These are phyloP conservation scores for Beauveria sp. DNA, from an alignment of 2,329 filamentous ascomycete species.

Conservation along the genomic window DNA sequence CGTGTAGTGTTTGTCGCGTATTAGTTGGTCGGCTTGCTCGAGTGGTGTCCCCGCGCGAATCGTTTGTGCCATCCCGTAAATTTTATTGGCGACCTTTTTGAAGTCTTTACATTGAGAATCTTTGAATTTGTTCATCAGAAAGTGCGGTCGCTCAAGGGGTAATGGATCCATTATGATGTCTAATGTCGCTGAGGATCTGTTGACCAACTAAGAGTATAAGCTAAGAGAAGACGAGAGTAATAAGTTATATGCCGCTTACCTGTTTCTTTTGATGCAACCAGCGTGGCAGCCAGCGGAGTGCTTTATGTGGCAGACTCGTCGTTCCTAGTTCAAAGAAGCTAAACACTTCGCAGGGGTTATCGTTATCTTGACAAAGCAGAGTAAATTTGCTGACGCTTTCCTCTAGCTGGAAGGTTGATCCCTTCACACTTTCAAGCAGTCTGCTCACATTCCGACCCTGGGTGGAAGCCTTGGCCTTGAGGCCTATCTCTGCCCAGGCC, in stretches of 20 bases:
- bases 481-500: background rate
- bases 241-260: too few relatives aligned
- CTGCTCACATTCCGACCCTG: background rate
- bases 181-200: background rate
- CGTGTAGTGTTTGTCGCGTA: constrained; percentile 19
- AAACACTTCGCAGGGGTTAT: constrained; percentile 12
- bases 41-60: background rate
- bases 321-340: constrained; percentile 19
- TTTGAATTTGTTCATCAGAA: background rate
- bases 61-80: background rate
- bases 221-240: too few relatives aligned
- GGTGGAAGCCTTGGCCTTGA: background rate
- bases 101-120: background rate
- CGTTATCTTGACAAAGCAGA: constrained; percentile 9
- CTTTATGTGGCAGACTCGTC: constrained; percentile 17
- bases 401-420: constrained; percentile 6
- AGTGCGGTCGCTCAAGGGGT: background rate
- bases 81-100: background rate
- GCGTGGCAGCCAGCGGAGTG: constrained; percentile 13
- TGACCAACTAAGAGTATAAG: background rate
- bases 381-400: constrained; percentile 18
- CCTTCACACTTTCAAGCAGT: background rate
- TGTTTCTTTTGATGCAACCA: constrained; percentile 5
- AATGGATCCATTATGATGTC: background rate
- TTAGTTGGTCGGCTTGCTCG: constrained; percentile 16